Evolutionary conservation across 768 basidiomycete genomes (phyloP), one percentile per base, ranked within the genome.

Genomic region (Collybiopsis confluens): DNA sequence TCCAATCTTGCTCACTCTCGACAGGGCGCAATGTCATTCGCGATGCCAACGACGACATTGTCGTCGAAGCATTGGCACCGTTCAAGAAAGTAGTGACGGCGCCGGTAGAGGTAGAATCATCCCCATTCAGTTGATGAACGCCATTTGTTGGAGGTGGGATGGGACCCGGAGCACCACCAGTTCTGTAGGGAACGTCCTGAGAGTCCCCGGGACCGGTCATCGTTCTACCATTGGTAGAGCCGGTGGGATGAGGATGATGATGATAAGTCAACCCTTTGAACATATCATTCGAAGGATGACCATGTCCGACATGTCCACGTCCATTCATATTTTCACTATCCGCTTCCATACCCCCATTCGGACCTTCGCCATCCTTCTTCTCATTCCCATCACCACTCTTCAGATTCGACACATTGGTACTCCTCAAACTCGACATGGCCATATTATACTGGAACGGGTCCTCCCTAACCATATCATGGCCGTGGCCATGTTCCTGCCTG

Each of bases 341-440:
- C 10, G 30, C 33, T 9, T 48, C 20, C n/a, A 21, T 37, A 26
- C 21, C 37, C 15, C 47, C 47, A 47, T 47, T 30, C 18, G 45
- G 20, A 10, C 35, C 35, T 21, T 36, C 38, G 6, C 4, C 6
- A 15, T 15, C 18, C 18, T 15, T 20, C 15, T 15, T 48, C 23
- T 21, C 45, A 10, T 16, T 35, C 10, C 47, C 47, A 24, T 48
- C 18, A 21, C 20, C 26, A 26, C 21, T 48, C 15, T 35, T 48
- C 21, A 26, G 37, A 1, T 30, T 33, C 13, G 47, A 48, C 35
- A 35, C 13, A 33, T 5, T 33, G 6, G 30, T 48, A 20, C 47
- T 48, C 47, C 47, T 35, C 26, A 48, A 48, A 23, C 47, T 48
- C 20, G 47, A 48, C 47, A 37, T 48, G 21, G 45, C 45, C 45